Evolutionary conservation across 139 green algal genomes (phyloP), one percentile per base, ranked within the genome.

Genomic region (Chlamydomonas schloesseri): DNA sequence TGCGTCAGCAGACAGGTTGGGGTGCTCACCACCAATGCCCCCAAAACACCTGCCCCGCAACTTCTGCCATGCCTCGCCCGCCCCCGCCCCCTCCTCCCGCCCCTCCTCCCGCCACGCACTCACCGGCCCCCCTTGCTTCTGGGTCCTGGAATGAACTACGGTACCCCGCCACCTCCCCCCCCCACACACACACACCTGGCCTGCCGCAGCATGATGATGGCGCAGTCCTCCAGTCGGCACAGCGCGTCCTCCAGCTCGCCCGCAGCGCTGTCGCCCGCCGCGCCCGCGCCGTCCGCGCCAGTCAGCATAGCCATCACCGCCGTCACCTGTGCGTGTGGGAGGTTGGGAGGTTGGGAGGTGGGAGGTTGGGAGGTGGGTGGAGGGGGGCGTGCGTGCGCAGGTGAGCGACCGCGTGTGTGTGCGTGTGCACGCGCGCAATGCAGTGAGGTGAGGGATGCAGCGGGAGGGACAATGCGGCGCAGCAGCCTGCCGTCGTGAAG

Each of bases 151-250:
- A 14, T 6, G 3, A 31, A 18, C 26, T 58, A 33, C 21, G 1
- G 17, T 36, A 3, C 73, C 2, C 73, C 15, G 1, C 29, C 18
- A 42, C 11, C 33, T 9, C n/a, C 57, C 6, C 33, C 15, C 3
- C 33, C 18, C 74, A 24, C 46, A 8, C 33, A 75, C 69, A 46
- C 55, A 24, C 70, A 78, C 68, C 77, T 64, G 58, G 73, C 77
- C 57, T 89, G 73, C 28, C 73, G 53, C 3, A 89, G 34, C 78
- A 93, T 72, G n/a, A 93, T 75, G 15, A 91, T 73, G 0, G 83
- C 79, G 10, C 76, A 83, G 47, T 93, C 89, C 80, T 93, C 89
- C 29, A 93, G 62, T 17, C 89, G 78, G 29, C 71, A 73, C 36
- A 93, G 73, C 11, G 71, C 73, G 31, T 86, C 72, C 55, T 93